Percentiles rank a stretch among this genome's conserved stretches.
Conservation (phyloP, 78 protist species). For the Tieghemostelium lacteum region DNA sequence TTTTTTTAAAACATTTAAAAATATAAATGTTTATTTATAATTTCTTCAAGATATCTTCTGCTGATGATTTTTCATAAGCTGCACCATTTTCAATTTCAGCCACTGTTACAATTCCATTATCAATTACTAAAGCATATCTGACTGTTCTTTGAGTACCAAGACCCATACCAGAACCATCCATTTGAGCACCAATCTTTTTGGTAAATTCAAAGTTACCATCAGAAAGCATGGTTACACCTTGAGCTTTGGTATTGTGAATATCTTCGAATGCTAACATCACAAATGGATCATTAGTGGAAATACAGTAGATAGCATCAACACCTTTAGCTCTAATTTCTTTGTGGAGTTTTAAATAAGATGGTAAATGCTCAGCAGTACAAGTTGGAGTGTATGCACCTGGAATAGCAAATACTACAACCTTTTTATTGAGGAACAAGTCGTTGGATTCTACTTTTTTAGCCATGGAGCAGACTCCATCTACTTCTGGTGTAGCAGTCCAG, state of each 20-base stretch:
- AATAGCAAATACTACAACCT: slow-evolving; percentile 47
- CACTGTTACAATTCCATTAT: slow-evolving; percentile 36
- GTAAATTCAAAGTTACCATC: slow-evolving; percentile 71
- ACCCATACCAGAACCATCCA: slow-evolving; percentile 23
- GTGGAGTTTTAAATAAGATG: slow-evolving; percentile 5
- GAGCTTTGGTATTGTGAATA: slow-evolving; percentile 18
- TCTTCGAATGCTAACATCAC: slow-evolving; percentile 63
- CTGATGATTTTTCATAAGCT: slow-evolving; percentile 16
- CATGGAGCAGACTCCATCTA: slow-evolving; percentile 42
- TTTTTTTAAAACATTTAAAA: too few relatives aligned
- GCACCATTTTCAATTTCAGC: slow-evolving; percentile 22
- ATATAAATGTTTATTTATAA: too few relatives aligned
- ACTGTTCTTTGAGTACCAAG: slow-evolving; percentile 20
- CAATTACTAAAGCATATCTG: slow-evolving; percentile 37
- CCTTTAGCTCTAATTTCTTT: slow-evolving; percentile 23
- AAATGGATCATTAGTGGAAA: slow-evolving; percentile 30
- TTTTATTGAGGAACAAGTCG: slow-evolving; percentile 11
- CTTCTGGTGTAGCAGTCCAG: too few relatives aligned
- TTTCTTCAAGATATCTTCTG: slow-evolving; percentile 23
- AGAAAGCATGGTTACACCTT: background rate
- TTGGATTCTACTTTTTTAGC: slow-evolving; percentile 20
- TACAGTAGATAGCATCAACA: slow-evolving; percentile 24
- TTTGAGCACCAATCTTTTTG: slow-evolving; percentile 8
- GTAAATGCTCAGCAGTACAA: slow-evolving; percentile 53
- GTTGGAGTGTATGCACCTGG: slow-evolving; percentile 68